Conservation (phyloP, 345 rosid species). For the Hevea brasiliensis region DNA sequence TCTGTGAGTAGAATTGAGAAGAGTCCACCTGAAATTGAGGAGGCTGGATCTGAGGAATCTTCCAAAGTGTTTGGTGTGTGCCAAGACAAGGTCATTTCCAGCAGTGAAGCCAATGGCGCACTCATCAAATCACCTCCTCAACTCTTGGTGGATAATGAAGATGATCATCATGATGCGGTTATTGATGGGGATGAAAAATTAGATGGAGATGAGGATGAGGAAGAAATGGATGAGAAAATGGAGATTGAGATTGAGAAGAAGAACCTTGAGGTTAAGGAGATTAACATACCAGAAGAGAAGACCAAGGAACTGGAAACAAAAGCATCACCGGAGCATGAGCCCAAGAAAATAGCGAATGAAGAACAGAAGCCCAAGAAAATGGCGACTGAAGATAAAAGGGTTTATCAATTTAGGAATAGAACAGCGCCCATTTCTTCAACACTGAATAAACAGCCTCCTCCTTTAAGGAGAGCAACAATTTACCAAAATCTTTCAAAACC, state of each 20-base stretch:
- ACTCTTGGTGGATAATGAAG: not conserved
- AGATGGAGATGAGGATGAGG: slow-evolving; percentile 29
- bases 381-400: too few species aligned
- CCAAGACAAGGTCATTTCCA: slow-evolving; percentile 45
- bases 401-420: slow-evolving; percentile 21
- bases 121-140: slow-evolving; percentile 14
- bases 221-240: slow-evolving; percentile 32
- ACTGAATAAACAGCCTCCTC: slow-evolving; percentile 48
- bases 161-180: slow-evolving; percentile 22
- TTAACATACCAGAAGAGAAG: slow-evolving; percentile 34
- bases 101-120: slow-evolving; percentile 20
- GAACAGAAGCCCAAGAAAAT: too few species aligned
- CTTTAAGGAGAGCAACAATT: slow-evolving; percentile 45
- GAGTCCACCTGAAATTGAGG: slow-evolving; percentile 29
- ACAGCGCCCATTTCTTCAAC: slow-evolving; percentile 33
- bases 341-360: too few species aligned
- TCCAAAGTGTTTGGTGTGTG: slow-evolving; percentile 54
- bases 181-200: slow-evolving; percentile 40
- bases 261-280: slow-evolving; percentile 53
- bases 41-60: slow-evolving; percentile 40
- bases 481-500: slow-evolving; percentile 41
- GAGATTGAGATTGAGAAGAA: slow-evolving; percentile 37
- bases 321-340: slow-evolving; percentile 20
- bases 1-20: slow-evolving; percentile 30
- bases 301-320: slow-evolving; percentile 7